A percentile compares a stretch with the other conserved stretches of the same genome.
Evolutionary conservation across 352 stramenopile species (phyloP).

Genomic region (Elongisporangium undulatum): DNA sequence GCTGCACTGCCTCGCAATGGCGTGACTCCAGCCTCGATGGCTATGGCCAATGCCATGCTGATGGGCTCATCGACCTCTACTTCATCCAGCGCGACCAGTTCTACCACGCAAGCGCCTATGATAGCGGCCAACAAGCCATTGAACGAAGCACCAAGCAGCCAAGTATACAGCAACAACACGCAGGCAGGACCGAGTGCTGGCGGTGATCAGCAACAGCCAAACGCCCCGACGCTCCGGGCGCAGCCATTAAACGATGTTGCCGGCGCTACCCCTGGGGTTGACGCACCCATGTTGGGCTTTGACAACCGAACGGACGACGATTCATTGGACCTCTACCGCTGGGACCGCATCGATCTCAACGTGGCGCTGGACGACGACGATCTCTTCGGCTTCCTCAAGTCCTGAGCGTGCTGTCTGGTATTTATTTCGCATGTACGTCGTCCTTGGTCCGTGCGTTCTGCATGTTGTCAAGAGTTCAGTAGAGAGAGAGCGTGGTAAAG

Average conservation of each 20-base stretch:
- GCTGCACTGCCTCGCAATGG: not conserved
- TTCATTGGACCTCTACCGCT: conserved; percentile 66
- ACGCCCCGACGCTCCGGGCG: conserved; percentile 11
- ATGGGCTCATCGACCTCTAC: not conserved
- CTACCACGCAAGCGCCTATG: not conserved
- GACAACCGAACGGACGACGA: conserved; percentile 36
- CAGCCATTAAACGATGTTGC: conserved; percentile 1
- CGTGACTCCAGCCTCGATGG: not conserved
- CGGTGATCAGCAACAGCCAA: conserved; percentile 4
- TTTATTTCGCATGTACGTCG: not conserved
- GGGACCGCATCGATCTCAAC: conserved; percentile 80
- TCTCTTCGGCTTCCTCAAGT: conserved; percentile 84
- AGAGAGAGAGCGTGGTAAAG: not conserved
- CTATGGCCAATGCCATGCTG: not conserved
- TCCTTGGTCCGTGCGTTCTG: not conserved
- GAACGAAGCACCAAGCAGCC: not conserved
- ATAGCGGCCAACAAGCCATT: not conserved
- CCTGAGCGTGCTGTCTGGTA: conserved; percentile 22
- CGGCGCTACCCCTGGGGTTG: not conserved
- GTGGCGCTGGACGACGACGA: conserved; percentile 83
- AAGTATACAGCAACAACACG: conserved; percentile 6
- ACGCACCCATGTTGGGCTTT: conserved; percentile 3
- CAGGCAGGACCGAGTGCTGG: not conserved
- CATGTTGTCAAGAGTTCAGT: not conserved
- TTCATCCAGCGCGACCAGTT: not conserved